Base-by-base conservation (phyloP, 2,329 filamentous ascomycete species). In the Diaporthe caulivora region DNA sequence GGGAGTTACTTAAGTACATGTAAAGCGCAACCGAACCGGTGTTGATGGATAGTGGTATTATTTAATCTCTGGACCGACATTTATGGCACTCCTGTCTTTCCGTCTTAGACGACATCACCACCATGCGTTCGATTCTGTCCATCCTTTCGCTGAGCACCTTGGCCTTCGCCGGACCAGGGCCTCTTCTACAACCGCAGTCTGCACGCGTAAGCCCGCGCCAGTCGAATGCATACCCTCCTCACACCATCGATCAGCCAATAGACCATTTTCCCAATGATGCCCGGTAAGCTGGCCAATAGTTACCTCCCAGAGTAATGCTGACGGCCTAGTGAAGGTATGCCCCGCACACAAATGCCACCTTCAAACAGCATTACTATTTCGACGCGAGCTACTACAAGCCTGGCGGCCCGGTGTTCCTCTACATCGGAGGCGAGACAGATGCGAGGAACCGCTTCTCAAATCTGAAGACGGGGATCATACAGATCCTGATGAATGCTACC, bases 341-440 rank as follows among this genome's bases (percentile, higher is more conserved):
- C 17, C 83, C 82, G 6, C 85, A 84, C 75, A 82, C 82, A 17
- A 83, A 84, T 72, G 86, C 81, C 24, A 90, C 87, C 1, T 90
- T 89, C 78, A 83, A 83, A 65, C 88, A 90, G 78, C 84, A 87
- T 60, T 90, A 88, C 78, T 89, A 87, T 77, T 87, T 89, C 58
- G 87, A 88, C 75, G 81, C 83, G 7, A 84, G 84, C 0, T 88
- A 89, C 78, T 90, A 89, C 77, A 84, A 87, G 75, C 82, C 87
- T 17, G 88, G 88, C 24, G 87, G 87, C 0, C 88, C 81, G 6
- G 80, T 82, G 0, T 80, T 78, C 47, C 77, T 81, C 72, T 83
- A 80, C 57, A 80, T 82, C 26, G 76, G 78, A 18, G 81, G 81
- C 34, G 81, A 82, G 73, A 82, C 80, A 0, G 78, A 77, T 44